These are phyloP conservation scores for Mytilinidion resinicola DNA, from an alignment of 495 filamentous ascomycete species.

Conservation along the genomic window DNA sequence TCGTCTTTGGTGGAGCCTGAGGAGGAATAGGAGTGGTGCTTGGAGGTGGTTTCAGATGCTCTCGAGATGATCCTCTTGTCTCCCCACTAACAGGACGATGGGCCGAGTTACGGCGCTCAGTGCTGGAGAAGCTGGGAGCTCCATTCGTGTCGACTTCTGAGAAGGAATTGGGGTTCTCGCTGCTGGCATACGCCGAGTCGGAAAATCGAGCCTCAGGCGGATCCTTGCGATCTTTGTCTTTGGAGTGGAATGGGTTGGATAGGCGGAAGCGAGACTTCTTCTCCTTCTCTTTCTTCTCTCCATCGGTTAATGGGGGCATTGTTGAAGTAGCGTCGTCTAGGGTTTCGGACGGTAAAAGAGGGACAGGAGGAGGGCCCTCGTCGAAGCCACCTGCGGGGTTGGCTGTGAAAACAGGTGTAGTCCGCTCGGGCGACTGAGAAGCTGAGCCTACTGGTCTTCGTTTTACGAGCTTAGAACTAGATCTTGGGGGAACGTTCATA, in stretches of 20 bases:
- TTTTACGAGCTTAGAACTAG: conserved; percentile 19
- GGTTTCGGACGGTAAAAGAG: conserved; percentile 3
- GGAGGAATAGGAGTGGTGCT: background rate
- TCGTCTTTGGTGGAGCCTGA: conserved; percentile 4
- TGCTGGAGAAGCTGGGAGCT: conserved; percentile 19
- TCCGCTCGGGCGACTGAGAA: conserved; percentile 6
- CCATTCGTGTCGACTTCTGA: conserved; percentile 17
- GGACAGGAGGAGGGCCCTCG: conserved; percentile 10
- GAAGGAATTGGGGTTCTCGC: conserved; percentile 15
- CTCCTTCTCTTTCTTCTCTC: conserved; percentile 23
- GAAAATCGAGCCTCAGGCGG: background rate
- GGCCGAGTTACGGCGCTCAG: conserved; percentile 7
- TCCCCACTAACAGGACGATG: background rate
- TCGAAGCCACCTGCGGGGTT: conserved; percentile 1
- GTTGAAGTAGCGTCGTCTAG: background rate
- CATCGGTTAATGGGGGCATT: conserved; percentile 8
- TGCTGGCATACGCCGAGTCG: conserved; percentile 21
- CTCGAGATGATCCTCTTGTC: conserved; percentile 5
- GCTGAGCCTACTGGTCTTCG: conserved; percentile 9
- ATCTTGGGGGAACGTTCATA: conserved; percentile 12
- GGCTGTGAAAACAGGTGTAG: background rate
- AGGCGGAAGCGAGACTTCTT: conserved; percentile 24
- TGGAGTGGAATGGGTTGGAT: conserved; percentile 26
- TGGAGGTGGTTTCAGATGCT: conserved; percentile 8
- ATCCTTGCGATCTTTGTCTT: conserved; percentile 22